phyloP scores from a whole-genome alignment of 2,329 filamentous ascomycete species.

The Phyllosticta capitalensis region DNA sequence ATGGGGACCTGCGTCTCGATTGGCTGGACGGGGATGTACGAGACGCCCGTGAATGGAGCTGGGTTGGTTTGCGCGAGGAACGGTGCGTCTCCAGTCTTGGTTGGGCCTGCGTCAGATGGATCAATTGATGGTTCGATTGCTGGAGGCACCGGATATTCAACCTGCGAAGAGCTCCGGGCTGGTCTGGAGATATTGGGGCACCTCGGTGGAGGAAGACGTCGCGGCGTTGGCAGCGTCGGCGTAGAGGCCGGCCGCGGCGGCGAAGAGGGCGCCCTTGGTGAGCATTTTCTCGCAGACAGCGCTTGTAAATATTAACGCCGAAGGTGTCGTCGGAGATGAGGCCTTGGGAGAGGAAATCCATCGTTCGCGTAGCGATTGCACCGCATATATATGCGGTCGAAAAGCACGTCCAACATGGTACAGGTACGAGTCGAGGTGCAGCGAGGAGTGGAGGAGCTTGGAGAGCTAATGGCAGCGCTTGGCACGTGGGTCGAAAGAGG shows the following conservation, averaged over 20 bases:
- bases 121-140: not conserved
- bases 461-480: not conserved
- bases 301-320: not conserved
- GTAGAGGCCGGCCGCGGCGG: not conserved
- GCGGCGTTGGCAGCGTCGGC: slow-evolving; percentile 3
- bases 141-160: not conserved
- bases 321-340: not conserved
- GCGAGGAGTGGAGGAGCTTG: not conserved
- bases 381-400: not conserved
- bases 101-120: slow-evolving; percentile 43
- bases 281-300: not conserved
- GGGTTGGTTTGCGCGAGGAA: slow-evolving; percentile 64
- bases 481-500: not conserved
- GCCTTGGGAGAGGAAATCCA: not conserved
- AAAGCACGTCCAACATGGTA: not conserved
- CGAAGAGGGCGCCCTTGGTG: not conserved
- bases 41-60: slow-evolving; percentile 50
- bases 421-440: not conserved
- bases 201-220: not conserved
- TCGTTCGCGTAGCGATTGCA: not conserved
- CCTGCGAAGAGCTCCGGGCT: slow-evolving; percentile 7
- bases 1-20: slow-evolving; percentile 64
- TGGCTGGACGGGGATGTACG: slow-evolving; percentile 59
- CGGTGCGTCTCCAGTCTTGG: slow-evolving; percentile 58
- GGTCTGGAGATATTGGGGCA: slow-evolving; percentile 9